Evolutionary conservation across 2,329 filamentous ascomycete species (phyloP).

Genomic region (Geosmithia morbida): DNA sequence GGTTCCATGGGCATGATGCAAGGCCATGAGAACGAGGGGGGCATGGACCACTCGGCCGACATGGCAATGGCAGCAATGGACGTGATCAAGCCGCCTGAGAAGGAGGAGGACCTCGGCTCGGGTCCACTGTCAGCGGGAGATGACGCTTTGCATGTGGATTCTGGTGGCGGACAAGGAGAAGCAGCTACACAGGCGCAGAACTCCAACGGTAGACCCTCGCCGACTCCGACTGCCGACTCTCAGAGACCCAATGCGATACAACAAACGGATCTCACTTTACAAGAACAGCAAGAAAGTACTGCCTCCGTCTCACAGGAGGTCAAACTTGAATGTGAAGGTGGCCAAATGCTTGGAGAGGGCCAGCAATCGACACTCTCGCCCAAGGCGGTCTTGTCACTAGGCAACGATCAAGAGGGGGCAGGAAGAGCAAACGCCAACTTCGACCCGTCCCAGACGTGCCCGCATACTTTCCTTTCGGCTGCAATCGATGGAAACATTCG

Average conservation of each 20-base stretch:
- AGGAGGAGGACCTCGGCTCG: slow-evolving; percentile 8
- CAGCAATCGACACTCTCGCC: not conserved
- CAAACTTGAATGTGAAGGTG: slow-evolving; percentile 1
- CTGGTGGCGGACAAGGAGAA: slow-evolving; percentile 3
- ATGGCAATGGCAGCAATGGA: slow-evolving; percentile 24
- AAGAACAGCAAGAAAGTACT: not conserved
- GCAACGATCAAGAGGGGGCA: not conserved
- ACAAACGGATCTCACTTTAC: not conserved
- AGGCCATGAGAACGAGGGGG: slow-evolving; percentile 21
- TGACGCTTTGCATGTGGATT: slow-evolving; percentile 17
- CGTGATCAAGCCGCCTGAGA: slow-evolving; percentile 8
- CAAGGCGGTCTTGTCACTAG: not conserved
- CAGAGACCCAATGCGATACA: not conserved
- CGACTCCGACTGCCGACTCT: not conserved
- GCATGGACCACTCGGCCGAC: slow-evolving; percentile 26
- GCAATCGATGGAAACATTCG: slow-evolving; percentile 77
- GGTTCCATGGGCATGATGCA: slow-evolving; percentile 49
- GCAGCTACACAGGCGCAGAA: slow-evolving; percentile 1
- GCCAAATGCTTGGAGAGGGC: not conserved
- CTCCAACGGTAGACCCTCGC: not conserved
- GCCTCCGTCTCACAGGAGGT: not conserved
- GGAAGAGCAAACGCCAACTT: not conserved
- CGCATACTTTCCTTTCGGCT: slow-evolving; percentile 76
- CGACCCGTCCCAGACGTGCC: slow-evolving; percentile 25
- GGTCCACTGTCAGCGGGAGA: slow-evolving; percentile 10